Evolutionary conservation across 2,329 filamentous ascomycete genomes (phyloP).

Genomic region (Curvularia sp.): DNA sequence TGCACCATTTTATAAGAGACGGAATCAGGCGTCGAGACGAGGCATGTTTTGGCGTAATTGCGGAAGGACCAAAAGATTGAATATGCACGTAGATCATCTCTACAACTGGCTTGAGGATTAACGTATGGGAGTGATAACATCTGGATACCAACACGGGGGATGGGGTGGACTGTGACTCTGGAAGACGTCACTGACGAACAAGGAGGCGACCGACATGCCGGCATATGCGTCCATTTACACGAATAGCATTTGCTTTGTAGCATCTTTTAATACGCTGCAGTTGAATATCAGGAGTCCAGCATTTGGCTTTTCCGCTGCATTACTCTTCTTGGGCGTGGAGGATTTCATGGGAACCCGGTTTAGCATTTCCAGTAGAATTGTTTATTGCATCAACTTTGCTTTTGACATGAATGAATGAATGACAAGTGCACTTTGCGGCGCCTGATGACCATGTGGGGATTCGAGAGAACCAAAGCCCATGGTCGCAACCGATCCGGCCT

Average conservation of each 20-base stretch:
- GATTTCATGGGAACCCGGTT: conserved; percentile 32
- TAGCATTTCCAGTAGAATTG: conserved; percentile 43
- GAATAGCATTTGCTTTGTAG: conserved; percentile 27
- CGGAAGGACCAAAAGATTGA: conserved; percentile 31
- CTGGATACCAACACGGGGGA: conserved; percentile 4
- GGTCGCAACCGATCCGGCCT: conserved; percentile 10
- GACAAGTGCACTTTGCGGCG: not conserved
- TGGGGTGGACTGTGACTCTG: conserved; percentile 12
- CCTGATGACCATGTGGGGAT: not conserved
- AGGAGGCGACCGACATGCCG: conserved; percentile 9
- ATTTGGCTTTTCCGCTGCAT: conserved; percentile 32
- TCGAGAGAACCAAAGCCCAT: not conserved
- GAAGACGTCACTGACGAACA: conserved; percentile 7
- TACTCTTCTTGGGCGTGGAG: conserved; percentile 42
- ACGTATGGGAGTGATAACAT: conserved; percentile 12
- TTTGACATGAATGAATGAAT: conserved; percentile 2
- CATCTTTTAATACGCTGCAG: conserved; percentile 28
- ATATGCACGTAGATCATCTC: conserved; percentile 28
- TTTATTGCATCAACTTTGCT: conserved; percentile 28
- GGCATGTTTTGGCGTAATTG: conserved; percentile 31
- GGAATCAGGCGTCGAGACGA: conserved; percentile 1
- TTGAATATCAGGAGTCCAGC: conserved; percentile 28
- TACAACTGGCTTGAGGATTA: conserved; percentile 12
- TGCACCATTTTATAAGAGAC: conserved; percentile 36
- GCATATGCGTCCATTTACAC: conserved; percentile 29